These are phyloP conservation scores for Aspergillus tanneri DNA, from an alignment of 2,329 filamentous ascomycete genomes.

Conservation along the genomic window DNA sequence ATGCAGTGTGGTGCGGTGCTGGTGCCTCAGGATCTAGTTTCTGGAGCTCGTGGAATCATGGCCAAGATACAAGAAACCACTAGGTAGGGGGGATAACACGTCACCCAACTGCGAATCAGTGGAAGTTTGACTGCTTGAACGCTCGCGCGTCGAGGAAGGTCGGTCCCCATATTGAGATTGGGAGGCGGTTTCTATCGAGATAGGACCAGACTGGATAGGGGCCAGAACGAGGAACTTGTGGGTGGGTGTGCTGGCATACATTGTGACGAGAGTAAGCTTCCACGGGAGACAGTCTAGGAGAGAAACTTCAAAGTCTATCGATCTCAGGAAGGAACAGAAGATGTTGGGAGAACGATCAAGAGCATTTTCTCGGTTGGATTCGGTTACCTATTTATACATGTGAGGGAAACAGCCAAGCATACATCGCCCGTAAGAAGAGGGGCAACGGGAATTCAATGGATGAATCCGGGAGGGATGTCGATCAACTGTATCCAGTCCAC, in stretches of 20 bases:
- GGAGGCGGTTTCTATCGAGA: constrained; percentile 22
- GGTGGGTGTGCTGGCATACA: constrained; percentile 32
- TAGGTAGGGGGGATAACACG: constrained; percentile 17
- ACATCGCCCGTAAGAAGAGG: constrained; percentile 20
- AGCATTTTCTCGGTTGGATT: constrained; percentile 14
- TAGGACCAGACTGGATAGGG: constrained; percentile 31
- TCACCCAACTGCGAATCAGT: constrained; percentile 5
- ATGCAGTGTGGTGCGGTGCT: neutral
- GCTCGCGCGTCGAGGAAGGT: constrained; percentile 17
- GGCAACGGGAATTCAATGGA: constrained; percentile 24
- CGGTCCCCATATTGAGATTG: constrained; percentile 16
- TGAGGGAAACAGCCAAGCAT: constrained; percentile 19
- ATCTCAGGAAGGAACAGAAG: neutral
- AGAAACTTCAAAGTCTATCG: constrained; percentile 3
- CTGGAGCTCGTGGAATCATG: constrained; percentile 16
- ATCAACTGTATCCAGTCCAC: constrained; percentile 26
- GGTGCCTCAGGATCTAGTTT: constrained; percentile 9
- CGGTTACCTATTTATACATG: constrained; percentile 31
- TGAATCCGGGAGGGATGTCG: constrained; percentile 25
- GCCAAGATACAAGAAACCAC: constrained; percentile 32
- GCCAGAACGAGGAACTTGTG: constrained; percentile 35
- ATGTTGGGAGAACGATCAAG: constrained; percentile 4
- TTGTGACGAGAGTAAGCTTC: no score
- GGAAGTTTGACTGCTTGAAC: constrained; percentile 28
- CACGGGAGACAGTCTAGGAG: no score